phyloP scores from a whole-genome alignment of 805 yeast species.

The Yamadazyma insecticola region DNA sequence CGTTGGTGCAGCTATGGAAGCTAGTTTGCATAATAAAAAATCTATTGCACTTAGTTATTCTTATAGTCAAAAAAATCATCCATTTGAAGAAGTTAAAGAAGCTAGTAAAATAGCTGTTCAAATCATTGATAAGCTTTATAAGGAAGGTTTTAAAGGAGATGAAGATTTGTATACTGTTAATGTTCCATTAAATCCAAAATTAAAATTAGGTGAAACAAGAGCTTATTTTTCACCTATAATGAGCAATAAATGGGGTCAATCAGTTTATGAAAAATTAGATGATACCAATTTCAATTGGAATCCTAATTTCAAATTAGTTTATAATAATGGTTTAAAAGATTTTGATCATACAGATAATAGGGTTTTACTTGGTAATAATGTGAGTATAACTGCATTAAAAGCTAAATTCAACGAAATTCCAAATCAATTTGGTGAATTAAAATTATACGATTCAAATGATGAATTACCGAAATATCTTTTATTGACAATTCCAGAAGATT shows the following conservation, averaged over 20 bases:
- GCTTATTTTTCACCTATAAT: conserved; percentile 74
- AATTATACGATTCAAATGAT: conserved; percentile 21
- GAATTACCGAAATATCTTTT: conserved; percentile 17
- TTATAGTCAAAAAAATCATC: conserved; percentile 53
- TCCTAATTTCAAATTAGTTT: conserved; percentile 74
- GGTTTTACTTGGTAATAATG: conserved; percentile 58
- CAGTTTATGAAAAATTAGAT: conserved; percentile 43
- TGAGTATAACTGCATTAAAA: conserved; percentile 52
- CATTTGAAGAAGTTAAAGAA: conserved; percentile 44
- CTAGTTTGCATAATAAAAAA: conserved; percentile 63
- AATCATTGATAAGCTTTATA: conserved; percentile 54
- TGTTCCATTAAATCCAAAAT: conserved; percentile 62
- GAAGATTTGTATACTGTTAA: conserved; percentile 81
- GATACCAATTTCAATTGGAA: conserved; percentile 54
- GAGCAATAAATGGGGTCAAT: conserved; percentile 68
- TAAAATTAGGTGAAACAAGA: conserved; percentile 54
- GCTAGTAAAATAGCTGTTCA: conserved; percentile 69
- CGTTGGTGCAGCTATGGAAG: conserved; percentile 96
- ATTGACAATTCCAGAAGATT: conserved; percentile 30
- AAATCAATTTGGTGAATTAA: conserved; percentile 55
- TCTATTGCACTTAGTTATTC: conserved; percentile 85
- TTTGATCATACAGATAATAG: conserved; percentile 62
- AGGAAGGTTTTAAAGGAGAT: conserved; percentile 26
- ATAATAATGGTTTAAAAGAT: conserved; percentile 41
- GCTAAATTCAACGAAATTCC: conserved; percentile 62